Base-by-base conservation (phyloP, 2,329 filamentous ascomycete genomes). In the Clarireedia homoeocarpa region DNA sequence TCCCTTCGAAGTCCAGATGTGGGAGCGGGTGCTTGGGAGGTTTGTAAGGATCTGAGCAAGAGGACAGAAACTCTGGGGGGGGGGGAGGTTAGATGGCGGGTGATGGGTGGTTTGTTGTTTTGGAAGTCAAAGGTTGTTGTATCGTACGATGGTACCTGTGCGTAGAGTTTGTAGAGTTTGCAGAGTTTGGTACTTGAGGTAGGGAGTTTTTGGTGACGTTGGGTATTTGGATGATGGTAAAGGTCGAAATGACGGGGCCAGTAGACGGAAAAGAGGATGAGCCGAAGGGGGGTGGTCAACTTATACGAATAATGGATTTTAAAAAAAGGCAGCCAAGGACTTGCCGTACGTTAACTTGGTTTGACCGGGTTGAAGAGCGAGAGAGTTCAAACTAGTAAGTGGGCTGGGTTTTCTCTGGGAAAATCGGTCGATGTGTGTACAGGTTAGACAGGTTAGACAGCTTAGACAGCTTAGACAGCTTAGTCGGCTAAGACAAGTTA, bases 251-350 rank as follows among this genome's bases (percentile, higher is more conserved):
- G 57, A 57, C 56, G 56, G 56, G 58, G 57, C 53, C 56, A 57
- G 23, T 56, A 34, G 56, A 55, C 58, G 61, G 62, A 63, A 56
- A 46, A 60, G 55, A 56, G 54, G 61, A 63, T 62, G 57, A 62
- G 58, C 61, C 62, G 61, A 62, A 58, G 59, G 61, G 60, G 57
- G 48, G 46, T 53, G 53, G 53, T 55, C 23, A 53, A 57, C 58
- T 62, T 63, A 63, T 63, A 63, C 56, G 39, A 20, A 17, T 42
- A 20, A 42, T 42, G 20, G 39, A 42, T 14, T 34, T 34, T 34
- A 5, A 34, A 34, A 34, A 34, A 34, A 12, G 4, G 39, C 20
- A 42, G 39, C 39, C 39, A 42, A 42, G 39, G 12, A 46, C 12
- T 26, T 14, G 24, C 44, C 26, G 23, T 23, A 27, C 26, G 20